These are phyloP conservation scores for Phytophthora multivora DNA, from an alignment of 352 stramenopile genomes.

Conservation along the genomic window DNA sequence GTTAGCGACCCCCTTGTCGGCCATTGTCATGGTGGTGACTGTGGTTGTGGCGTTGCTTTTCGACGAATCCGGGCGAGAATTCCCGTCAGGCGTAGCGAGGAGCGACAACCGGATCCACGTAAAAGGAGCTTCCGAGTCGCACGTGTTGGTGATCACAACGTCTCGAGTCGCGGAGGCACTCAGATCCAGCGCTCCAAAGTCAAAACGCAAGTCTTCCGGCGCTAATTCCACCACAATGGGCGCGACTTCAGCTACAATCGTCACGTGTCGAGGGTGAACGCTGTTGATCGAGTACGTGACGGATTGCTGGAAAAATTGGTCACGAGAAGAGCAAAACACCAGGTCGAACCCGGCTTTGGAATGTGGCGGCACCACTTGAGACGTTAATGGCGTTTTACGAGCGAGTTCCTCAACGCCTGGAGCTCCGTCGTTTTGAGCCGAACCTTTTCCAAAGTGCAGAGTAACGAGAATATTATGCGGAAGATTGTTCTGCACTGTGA, in stretches of 20 bases:
- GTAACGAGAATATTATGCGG: conserved; percentile 79
- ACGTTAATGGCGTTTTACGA: conserved; percentile 55
- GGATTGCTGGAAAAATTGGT: conserved; percentile 88
- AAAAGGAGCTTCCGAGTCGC: conserved; percentile 89
- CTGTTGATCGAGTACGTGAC: conserved; percentile 89
- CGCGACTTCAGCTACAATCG: conserved; percentile 86
- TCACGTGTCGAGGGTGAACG: conserved; percentile 84
- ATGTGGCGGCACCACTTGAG: conserved; percentile 86
- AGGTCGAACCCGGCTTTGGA: conserved; percentile 91
- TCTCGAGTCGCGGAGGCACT: conserved; percentile 57
- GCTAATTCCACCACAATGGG: conserved; percentile 86
- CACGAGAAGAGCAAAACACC: conserved; percentile 69
- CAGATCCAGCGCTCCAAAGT: conserved; percentile 73
- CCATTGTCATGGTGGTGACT: conserved; percentile 19
- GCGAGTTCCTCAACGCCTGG: conserved; percentile 62
- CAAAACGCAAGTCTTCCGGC: conserved; percentile 60
- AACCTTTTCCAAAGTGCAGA: conserved; percentile 32
- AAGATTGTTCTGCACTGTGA: conserved; percentile 91
- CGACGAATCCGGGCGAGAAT: conserved; percentile 50
- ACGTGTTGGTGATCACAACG: conserved; percentile 89
- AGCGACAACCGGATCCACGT: conserved; percentile 53
- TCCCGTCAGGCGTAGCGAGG: conserved; percentile 22
- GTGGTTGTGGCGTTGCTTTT: conserved; percentile 54
- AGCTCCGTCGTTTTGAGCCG: conserved; percentile 15
- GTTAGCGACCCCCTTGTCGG: conserved; percentile 16